Evolutionary conservation across 805 yeast species (phyloP), one percentile per base, ranked within the genome.

Genomic region (Candida qinlingensis): DNA sequence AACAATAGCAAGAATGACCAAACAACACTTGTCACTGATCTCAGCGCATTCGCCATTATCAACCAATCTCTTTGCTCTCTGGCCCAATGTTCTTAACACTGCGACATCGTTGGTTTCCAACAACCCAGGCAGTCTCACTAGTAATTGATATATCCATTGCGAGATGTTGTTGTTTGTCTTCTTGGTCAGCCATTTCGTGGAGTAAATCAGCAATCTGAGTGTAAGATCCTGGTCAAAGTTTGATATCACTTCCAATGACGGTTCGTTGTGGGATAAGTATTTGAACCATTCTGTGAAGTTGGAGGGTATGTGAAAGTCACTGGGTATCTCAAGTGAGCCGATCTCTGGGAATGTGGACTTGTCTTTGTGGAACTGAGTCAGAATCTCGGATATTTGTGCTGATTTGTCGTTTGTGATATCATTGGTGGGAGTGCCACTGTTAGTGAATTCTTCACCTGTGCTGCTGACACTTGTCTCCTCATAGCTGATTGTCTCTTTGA

Each of bases 271-370:
- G 42, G 54, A 43, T 6, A 55, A 40, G 28, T 50, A 60, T 5
- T 46, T 43, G 38, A 58, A 49, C 65, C 64, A 61, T 27, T 51
- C 53, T 1, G 46, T 46, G 35, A 55, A 57, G 13, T 49, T 51
- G 7, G 45, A 13, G 0, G 63, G 63, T 11, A 53, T 47, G 3
- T 37, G 37, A 5, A 55, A 37, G 5, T 25, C 41, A 6, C 54
- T 12, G 7, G 46, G 46, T 3, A 33, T 12, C 11, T 9, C 26
- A 9, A 44, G 12, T 6, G 46, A 31, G 7, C 42, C 46, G 3
- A 25, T 36, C 45, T 4, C 51, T 12, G 56, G 60, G 5, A 58
- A 39, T 2, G 1, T 3, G 1, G 29, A 45, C 44, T 52, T 46
- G 19, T 54, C 54, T 6, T 26, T 9, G 8, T 26, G 26, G 33